Percentiles rank a stretch among this genome's conserved stretches.
Conservation (phyloP, 2,329 filamentous ascomycete species). For the Bipolaris victoriae region DNA sequence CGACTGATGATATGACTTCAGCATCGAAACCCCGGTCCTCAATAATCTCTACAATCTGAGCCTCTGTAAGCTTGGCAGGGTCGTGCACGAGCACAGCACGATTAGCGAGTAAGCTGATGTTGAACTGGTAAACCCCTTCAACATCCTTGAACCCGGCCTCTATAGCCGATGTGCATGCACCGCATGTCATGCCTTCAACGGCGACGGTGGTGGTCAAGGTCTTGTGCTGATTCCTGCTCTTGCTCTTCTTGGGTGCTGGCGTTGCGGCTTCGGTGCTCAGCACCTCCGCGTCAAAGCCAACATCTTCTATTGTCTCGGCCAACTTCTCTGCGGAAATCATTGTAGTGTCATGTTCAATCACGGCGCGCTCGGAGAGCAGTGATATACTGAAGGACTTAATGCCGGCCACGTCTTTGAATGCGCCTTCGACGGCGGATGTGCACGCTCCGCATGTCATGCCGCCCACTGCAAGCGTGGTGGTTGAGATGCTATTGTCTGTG, state of each 20-base stretch:
- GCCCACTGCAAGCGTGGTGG: slow-evolving; percentile 78
- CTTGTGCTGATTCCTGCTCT: slow-evolving; percentile 51
- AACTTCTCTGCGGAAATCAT: slow-evolving; percentile 60
- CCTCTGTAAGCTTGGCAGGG: slow-evolving; percentile 69
- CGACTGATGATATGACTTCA: slow-evolving; percentile 75
- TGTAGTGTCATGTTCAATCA: slow-evolving; percentile 76
- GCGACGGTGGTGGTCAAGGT: slow-evolving; percentile 79
- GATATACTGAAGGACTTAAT: slow-evolving; percentile 82
- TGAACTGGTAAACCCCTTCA: slow-evolving; percentile 84
- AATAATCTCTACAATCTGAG: slow-evolving; percentile 80
- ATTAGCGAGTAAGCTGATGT: slow-evolving; percentile 92
- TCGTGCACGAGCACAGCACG: slow-evolving; percentile 89
- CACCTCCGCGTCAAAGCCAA: slow-evolving; percentile 81
- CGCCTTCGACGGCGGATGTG: slow-evolving; percentile 82
- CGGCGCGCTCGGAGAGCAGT: slow-evolving; percentile 80
- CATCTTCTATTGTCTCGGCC: slow-evolving; percentile 66
- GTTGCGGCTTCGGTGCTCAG: slow-evolving; percentile 69
- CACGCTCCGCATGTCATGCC: slow-evolving; percentile 94
- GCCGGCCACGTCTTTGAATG: slow-evolving; percentile 75
- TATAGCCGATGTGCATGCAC: slow-evolving; percentile 91
- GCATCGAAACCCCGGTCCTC: slow-evolving; percentile 92
- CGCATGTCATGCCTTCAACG: slow-evolving; percentile 97
- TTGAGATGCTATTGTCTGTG: slow-evolving; percentile 51
- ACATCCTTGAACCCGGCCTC: slow-evolving; percentile 80
- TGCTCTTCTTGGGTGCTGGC: slow-evolving; percentile 40